A percentile compares a stretch with the other conserved stretches of the same genome.
These are phyloP conservation scores for Xerocomellus intermedius DNA, from an alignment of 768 basidiomycete species.

Conservation along the genomic window DNA sequence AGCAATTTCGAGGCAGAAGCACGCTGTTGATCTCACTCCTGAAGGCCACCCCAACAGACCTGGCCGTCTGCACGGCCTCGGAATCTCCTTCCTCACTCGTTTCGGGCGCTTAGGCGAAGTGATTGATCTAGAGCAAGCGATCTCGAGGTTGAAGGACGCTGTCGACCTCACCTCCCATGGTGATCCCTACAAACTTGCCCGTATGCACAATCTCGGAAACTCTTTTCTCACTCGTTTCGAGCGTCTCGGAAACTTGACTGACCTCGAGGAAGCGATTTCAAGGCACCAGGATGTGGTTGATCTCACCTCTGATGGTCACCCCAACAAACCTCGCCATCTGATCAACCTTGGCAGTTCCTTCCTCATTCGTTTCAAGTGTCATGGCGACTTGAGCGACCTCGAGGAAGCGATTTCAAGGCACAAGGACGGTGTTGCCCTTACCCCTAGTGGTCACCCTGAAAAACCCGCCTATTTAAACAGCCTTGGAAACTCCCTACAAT, in stretches of 20 bases:
- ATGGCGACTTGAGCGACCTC: no score
- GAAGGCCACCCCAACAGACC: neutral
- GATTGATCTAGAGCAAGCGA: neutral
- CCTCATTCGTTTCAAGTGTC: neutral
- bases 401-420: no score
- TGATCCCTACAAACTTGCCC: neutral
- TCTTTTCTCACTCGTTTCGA: conserved; percentile 1
- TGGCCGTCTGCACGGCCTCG: neutral
- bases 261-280: neutral
- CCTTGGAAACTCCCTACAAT: no score
- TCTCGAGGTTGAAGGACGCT: neutral
- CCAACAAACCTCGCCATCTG: neutral
- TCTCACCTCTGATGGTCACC: conserved; percentile 1
- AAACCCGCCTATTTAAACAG: no score
- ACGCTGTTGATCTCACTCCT: neutral
- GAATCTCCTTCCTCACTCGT: neutral
- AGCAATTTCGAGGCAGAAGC: neutral
- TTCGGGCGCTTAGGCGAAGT: neutral
- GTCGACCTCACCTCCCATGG: neutral
- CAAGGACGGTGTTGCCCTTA: no score
- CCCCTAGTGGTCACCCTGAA: no score
- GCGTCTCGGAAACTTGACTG: neutral
- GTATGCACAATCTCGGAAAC: neutral
- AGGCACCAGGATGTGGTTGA: neutral
- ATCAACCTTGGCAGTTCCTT: neutral